Evolutionary conservation across 2,329 filamentous ascomycete genomes (phyloP).

Genomic region (Coniochaeta prunicola): DNA sequence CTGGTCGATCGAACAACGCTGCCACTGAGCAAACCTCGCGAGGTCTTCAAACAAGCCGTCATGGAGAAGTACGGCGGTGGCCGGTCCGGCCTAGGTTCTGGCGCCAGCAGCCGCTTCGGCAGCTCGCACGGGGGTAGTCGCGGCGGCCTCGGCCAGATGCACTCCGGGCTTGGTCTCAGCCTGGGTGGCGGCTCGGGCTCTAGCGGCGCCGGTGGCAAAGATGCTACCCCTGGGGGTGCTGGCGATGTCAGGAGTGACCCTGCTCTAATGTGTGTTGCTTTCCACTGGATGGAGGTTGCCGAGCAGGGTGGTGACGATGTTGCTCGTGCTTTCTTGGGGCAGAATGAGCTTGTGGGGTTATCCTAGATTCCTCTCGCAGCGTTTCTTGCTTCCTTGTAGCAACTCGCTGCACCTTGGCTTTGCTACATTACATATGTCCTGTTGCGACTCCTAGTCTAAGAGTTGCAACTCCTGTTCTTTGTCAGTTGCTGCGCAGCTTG

Average conservation of each 20-base stretch:
- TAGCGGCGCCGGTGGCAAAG: slow-evolving; percentile 10
- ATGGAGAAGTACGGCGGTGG: slow-evolving; percentile 60
- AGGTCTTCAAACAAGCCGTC: slow-evolving; percentile 85
- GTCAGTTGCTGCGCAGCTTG: not conserved
- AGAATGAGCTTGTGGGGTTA: slow-evolving; percentile 31
- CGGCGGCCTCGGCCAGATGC: slow-evolving; percentile 10
- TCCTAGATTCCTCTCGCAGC: not conserved
- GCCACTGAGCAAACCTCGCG: slow-evolving; percentile 74
- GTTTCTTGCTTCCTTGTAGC: not conserved
- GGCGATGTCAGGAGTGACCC: slow-evolving; percentile 65
- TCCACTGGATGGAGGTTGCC: slow-evolving; percentile 87
- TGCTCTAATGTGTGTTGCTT: slow-evolving; percentile 83
- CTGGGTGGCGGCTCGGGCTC: slow-evolving; percentile 8
- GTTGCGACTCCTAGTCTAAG: not conserved
- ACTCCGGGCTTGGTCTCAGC: not conserved
- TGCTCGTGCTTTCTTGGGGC: slow-evolving; percentile 73
- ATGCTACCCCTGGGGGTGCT: slow-evolving; percentile 13
- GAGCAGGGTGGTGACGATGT: slow-evolving; percentile 80
- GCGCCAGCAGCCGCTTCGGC: slow-evolving; percentile 7
- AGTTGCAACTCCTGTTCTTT: not conserved
- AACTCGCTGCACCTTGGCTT: not conserved
- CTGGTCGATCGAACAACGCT: slow-evolving; percentile 72
- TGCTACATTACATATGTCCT: not conserved
- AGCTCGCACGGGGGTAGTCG: slow-evolving; percentile 11
- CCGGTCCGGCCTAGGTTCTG: slow-evolving; percentile 21